Base-by-base conservation (phyloP, 2,329 filamentous ascomycete species). In the Monosporascus sp. region DNA sequence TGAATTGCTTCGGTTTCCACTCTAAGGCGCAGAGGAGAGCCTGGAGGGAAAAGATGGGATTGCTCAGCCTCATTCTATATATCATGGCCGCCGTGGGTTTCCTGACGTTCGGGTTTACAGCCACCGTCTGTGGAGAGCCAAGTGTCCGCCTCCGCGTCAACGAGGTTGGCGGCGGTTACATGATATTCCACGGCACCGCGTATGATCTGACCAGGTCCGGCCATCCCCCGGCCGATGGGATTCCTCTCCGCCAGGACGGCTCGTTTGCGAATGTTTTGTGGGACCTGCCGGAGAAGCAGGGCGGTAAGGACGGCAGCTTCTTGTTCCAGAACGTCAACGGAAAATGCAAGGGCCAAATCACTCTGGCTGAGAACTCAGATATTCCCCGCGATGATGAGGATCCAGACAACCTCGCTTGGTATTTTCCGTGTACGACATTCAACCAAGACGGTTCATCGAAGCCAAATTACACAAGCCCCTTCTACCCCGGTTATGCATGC, bases 271-370 rank as follows among this genome's bases (percentile, higher is more conserved):
- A 97, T 64, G 85, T 99, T 24, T 76, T 99, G 15, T 97, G 85
- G 65, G 91, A 97, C 67, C 74, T 96, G n/a, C 80, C 86, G 1
- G 82, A 87, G 61, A 89, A 89, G 66, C 84, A 93, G 62, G 87
- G 86, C 52, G 94, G 92, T n/a, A 82, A 89, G 70, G 95, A 99
- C 67, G 93, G 90, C 54, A 97, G 92, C 67, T 99, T 99, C 69
- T 74, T 99, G 66, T 99, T 99, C 74, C 94, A 99, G 69, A 96
- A 97, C 61, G 94, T 99, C 70, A 99, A 99, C 63, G 95, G 94
- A 48, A 89, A 88, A 57, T 99, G 94, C 80, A 99, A 97, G 74
- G 88, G 81, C 9, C 73, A 97, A 53, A 96, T 99, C 67, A 96
- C 83, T 1, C 72, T 79, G 7, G 82, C 87, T 1, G 67, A 79